These are phyloP conservation scores for Verbena officinalis DNA, from an alignment of 257 asterid genomes.

Conservation along the genomic window DNA sequence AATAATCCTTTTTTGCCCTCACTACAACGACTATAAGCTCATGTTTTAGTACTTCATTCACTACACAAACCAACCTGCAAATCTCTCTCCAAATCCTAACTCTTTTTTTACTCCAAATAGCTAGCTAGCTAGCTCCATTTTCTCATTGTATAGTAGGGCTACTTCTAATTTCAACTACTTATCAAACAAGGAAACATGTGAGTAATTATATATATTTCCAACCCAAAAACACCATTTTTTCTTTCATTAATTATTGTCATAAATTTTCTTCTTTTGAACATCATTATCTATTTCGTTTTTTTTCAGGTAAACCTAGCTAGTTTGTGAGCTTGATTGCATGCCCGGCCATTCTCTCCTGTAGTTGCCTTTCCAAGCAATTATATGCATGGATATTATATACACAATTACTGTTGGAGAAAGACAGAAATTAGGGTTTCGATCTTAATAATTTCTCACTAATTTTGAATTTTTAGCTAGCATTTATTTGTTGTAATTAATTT, in stretches of 20 bases:
- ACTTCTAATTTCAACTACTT: constrained; percentile 12
- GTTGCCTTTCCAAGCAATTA: neutral
- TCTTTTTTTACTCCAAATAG: neutral
- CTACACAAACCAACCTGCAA: constrained; percentile 53
- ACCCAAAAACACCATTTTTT: neutral
- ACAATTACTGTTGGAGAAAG: too few species aligned
- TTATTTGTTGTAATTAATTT: too few species aligned
- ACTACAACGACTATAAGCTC: neutral
- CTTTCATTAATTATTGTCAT: neutral
- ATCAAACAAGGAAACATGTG: neutral
- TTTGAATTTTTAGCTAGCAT: too few species aligned
- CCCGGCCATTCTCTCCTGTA: neutral
- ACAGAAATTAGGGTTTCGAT: too few species aligned
- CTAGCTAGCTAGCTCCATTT: neutral
- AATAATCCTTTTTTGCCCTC: neutral
- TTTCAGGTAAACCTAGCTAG: neutral
- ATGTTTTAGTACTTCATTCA: constrained; percentile 37
- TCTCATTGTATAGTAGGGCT: neutral
- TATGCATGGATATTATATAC: too few species aligned
- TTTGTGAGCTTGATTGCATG: neutral
- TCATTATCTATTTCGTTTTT: neutral
- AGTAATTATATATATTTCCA: neutral
- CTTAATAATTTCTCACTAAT: too few species aligned
- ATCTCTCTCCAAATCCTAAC: constrained; percentile 12
- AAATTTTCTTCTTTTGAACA: too few species aligned